Base-by-base conservation (phyloP, 352 stramenopile genomes). In the Globisporangium lucens region DNA sequence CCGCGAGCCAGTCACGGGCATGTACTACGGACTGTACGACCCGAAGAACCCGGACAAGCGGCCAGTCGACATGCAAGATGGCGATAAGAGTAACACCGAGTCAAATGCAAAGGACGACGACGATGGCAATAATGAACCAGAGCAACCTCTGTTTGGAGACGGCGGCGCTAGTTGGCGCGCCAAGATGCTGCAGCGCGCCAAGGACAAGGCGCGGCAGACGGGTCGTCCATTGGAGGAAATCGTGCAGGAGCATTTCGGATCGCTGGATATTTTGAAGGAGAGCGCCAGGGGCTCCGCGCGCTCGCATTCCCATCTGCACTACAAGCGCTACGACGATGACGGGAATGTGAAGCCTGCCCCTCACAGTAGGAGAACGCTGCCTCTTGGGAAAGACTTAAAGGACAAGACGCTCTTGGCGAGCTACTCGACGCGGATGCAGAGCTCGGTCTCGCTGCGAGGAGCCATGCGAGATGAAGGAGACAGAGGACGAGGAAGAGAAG, bases 21-120 rank as follows among this genome's bases (percentile, higher is more conserved):
- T 93, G 82, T 69, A 90, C 38, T 94, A 91, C 41, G 85, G 87
- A 0, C 74, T 89, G 0, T 95, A 93, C 70, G 85, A 95, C 58
- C 87, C 87, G 0, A 95, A 93, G 70, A 85, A 92, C 17, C 82
- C 83, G 0, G 78, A 93, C 59, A 62, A 75, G 17, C 63, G 68
- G 12, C 72, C 74, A 10, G 10, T 29, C n/a, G 29, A 61, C n/a
- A 66, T 66, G 61, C 20, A 57, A 15, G 49, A 73, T 15, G 41
- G 49, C 63, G 20, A 57, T 36, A 61, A 69, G 56, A 63, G 56
- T 1, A 30, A 67, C 2, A 57, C 57, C 7, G 8, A 68, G 36
- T 33, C 35, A 10, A 41, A 36, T 3, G 17, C 41, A 46, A 2
- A 41, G 67, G 15, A 41, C 24, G 53, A 41, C 24, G 53, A 41